Base-by-base conservation (phyloP, 176 grass and related monocot genomes). In the Cenchrus purpureus region DNA sequence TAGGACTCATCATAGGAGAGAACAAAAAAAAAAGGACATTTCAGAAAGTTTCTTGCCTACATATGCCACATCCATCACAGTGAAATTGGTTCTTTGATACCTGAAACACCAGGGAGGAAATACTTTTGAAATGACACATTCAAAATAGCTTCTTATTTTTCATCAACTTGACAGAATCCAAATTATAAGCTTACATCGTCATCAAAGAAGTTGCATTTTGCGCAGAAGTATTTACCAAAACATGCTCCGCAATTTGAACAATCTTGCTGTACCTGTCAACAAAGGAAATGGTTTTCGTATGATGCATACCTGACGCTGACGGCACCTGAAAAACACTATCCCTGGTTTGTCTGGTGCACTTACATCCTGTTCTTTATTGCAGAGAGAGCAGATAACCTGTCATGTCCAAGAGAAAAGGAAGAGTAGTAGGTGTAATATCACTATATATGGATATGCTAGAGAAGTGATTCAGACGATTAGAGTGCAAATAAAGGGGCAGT, bases 361-460 rank as follows among this genome's bases (percentile, higher is more conserved):
- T 91, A 97, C 94, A 84, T 84, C 53, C 75, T 97, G 94, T 84
- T 97, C 89, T 88, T 88, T 88, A 4, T 90, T 84, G 87, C 94
- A 97, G 43, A 94, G 79, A 28, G 87, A 88, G 87, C 94, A 97
- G 78, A 97, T 90, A 84, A 97, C 84, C 94, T 97, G 91, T 83
- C 72, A 82, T 58, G 28, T n/a, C 28, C 10, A 68, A 31, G 40
- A 86, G 54, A 13, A 34, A 76, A 74, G 29, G 85, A 10, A 81
- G 50, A 74, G 66, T 5, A 37, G 71, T 59, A n/a, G 20, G 22
- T 25, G 28, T 15, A 56, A 29, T 64, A 68, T 81, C 70, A 68
- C 25, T 25, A 25, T 25, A 25, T 75, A 55, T 55, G 34, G 34
- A 40, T 67, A 49, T 81, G 70, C 49, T 43, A 50, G 20, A 29